Conservation (phyloP, 2,329 filamentous ascomycete species). For the Venturia effusa region DNA sequence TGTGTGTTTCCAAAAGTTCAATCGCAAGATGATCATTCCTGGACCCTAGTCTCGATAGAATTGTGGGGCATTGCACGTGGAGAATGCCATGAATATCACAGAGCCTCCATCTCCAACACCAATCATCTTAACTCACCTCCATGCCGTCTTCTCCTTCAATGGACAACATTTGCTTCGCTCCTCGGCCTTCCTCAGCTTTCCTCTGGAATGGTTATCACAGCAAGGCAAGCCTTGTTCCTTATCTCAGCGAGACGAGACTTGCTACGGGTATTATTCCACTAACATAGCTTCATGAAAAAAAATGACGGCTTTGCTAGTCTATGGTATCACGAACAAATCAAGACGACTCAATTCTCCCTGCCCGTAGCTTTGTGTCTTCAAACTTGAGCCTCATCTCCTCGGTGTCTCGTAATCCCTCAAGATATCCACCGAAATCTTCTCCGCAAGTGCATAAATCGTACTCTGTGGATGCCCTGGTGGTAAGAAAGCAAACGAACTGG, state of each 20-base stretch:
- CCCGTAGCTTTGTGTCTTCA: too few relatives aligned
- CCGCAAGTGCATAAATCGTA: constrained; percentile 3
- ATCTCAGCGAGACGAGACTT: too few relatives aligned
- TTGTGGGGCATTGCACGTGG: background rate
- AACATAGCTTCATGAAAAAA: too few relatives aligned
- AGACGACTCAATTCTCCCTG: too few relatives aligned
- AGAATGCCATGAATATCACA: background rate
- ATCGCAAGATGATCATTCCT: background rate
- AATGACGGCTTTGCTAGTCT: too few relatives aligned
- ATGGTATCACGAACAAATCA: too few relatives aligned
- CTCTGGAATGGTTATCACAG: too few relatives aligned
- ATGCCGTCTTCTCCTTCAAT: background rate
- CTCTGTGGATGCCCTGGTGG: background rate
- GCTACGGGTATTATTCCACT: too few relatives aligned
- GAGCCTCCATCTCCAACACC: too few relatives aligned
- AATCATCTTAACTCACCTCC: background rate
- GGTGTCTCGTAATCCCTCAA: background rate
- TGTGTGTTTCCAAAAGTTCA: background rate
- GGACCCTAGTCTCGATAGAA: background rate
- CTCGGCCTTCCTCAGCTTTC: too few relatives aligned
- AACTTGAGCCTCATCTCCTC: background rate
- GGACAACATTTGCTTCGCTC: too few relatives aligned
- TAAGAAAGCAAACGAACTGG: constrained; percentile 19
- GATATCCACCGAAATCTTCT: background rate
- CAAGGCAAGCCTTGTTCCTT: too few relatives aligned